phyloP scores from a whole-genome alignment of 1,284 basidiomycete species.

The Mycocalia duriaeana region DNA sequence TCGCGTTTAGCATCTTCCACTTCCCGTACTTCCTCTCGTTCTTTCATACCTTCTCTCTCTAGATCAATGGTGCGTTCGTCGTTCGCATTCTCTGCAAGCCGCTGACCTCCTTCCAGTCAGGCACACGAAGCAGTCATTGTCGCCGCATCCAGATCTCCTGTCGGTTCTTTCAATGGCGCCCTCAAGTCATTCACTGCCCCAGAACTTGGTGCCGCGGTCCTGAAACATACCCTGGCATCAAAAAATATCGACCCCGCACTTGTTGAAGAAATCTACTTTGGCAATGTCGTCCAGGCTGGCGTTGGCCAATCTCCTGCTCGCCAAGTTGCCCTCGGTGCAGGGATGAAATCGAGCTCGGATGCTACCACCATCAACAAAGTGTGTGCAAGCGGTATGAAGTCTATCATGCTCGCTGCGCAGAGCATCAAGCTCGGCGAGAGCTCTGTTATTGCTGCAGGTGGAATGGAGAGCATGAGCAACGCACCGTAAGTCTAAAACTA shows the following conservation, averaged over 20 bases:
- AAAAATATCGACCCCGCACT: conserved; percentile 76
- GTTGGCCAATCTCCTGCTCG: conserved; percentile 93
- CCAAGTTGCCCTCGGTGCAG: conserved; percentile 87
- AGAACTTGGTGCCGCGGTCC: conserved; percentile 84
- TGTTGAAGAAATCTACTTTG: conserved; percentile 95
- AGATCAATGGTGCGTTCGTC: conserved; percentile 40
- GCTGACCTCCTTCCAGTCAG: conserved; percentile 20
- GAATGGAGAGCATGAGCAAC: conserved; percentile 98
- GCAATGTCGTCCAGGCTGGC: conserved; percentile 95
- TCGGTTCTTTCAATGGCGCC: conserved; percentile 88
- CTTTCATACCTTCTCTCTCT: conserved; percentile 34
- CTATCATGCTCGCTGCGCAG: conserved; percentile 90
- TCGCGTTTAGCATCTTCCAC: conserved; percentile 30
- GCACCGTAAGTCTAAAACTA: conserved; percentile 64
- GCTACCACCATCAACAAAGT: conserved; percentile 99
- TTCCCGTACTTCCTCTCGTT: conserved; percentile 33
- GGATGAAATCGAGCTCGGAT: conserved; percentile 82
- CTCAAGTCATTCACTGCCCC: conserved; percentile 88
- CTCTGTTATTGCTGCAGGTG: conserved; percentile 86
- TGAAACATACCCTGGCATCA: conserved; percentile 85
- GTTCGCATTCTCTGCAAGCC: not conserved
- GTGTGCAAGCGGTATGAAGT: conserved; percentile 94
- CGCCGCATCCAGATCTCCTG: conserved; percentile 90
- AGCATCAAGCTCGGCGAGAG: conserved; percentile 85
- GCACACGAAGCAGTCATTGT: conserved; percentile 89